Evolutionary conservation across 306 rosid species (phyloP), one percentile per base, ranked within the genome.

Genomic region (Cucurbita argyrosperma): DNA sequence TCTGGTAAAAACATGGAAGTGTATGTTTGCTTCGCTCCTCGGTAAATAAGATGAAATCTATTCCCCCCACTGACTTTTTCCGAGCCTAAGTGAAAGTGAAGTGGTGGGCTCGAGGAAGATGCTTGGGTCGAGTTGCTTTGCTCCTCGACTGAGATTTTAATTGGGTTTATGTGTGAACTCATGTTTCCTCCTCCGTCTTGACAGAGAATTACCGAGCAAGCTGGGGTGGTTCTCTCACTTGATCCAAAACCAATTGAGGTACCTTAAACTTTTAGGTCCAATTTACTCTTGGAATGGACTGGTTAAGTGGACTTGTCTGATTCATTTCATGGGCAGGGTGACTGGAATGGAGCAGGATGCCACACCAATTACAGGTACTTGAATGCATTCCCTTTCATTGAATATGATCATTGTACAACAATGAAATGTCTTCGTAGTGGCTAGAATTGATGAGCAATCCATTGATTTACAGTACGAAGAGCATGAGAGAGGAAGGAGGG

Each of bases 221-320:
- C 97, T 76, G 99, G 99, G 55, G 97, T 91, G 62, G 96, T 91
- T 75, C 96, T 95, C 73, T 12, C 96, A 13, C 99, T 95, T 45
- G 99, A 95, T 82, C 99, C 99, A 70, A 95, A 95, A 84, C 99
- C 99, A 65, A 91, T 95, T 15, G 91, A 88, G 96, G 99, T 95
- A 85, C 61, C 38, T 61, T 51, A 54, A 46, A 49, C 59, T 47
- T 19, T 76, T 40, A 23, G 9, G 21, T 71, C 19, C 56, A 35
- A 49, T 42, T 64, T 67, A 45, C 61, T 77, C 40, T 74, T 77
- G 21, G 42, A 30, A 74, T 19, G 35, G 8, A 37, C 7, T 40
- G 21, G 37, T 74, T 78, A 42, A 70, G 49, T 73, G 74, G 71
- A 43, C 77, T 60, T 53, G 74, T 69, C 76, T 59, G 54, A 72